Conservation (phyloP, 768 basidiomycete species). For the Boletus reticulatus region DNA sequence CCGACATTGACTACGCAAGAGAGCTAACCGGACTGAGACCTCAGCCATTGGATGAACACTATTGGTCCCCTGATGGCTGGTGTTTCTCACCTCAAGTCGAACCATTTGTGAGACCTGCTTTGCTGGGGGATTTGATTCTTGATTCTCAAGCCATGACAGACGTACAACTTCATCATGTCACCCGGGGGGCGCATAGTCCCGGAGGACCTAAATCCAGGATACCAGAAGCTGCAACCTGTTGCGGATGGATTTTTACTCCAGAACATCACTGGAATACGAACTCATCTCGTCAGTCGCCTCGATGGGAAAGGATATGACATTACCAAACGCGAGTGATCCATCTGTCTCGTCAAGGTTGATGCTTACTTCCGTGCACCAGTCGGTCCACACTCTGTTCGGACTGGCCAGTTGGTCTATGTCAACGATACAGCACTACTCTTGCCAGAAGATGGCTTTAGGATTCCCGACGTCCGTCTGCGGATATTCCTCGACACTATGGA, state of each 20-base stretch:
- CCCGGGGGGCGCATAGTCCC: conserved; percentile 46
- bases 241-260: conserved; percentile 72
- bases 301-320: conserved; percentile 88
- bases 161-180: conserved; percentile 80
- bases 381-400: conserved; percentile 75
- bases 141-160: conserved; percentile 39
- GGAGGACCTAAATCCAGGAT: conserved; percentile 71
- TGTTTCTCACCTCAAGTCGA: conserved; percentile 70
- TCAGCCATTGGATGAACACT: conserved; percentile 46
- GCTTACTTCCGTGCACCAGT: conserved; percentile 43
- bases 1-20: conserved; percentile 81
- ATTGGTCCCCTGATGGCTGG: conserved; percentile 72
- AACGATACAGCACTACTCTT: conserved; percentile 58
- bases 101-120: conserved; percentile 53
- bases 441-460: conserved; percentile 25
- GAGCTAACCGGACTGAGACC: conserved; percentile 57
- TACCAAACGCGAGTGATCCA: conserved; percentile 59
- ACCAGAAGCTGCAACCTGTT: conserved; percentile 59
- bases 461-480: conserved; percentile 53
- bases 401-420: conserved; percentile 80
- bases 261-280: conserved; percentile 75
- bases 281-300: conserved; percentile 72
- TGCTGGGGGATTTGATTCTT: background rate
- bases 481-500: conserved; percentile 56
- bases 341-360: background rate